Evolutionary conservation across 129 eudicot genomes (phyloP).

Genomic region (Helianthus annuus): HanXRQr2.0-SUNRISE NC_035440.2:26932327-26932826

Average conservation of each 20-base stretch:
- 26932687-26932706: background rate
- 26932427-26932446: too few relatives aligned
- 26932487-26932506: background rate
- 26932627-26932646: too few relatives aligned
- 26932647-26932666: background rate
- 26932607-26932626: background rate
- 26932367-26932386: too few relatives aligned
- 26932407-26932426: too few relatives aligned
- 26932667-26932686: background rate
- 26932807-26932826: background rate
- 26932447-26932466: background rate
- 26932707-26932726: background rate
- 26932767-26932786: background rate
- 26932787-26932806: background rate
- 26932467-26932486: background rate
- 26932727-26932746: too few relatives aligned
- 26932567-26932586: background rate
- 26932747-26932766: too few relatives aligned
- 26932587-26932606: background rate
- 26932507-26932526: background rate
- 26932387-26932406: too few relatives aligned
- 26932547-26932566: background rate
- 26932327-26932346: too few relatives aligned
- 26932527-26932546: background rate
- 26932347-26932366: too few relatives aligned